A percentile compares a stretch with the other conserved stretches of the same genome.
phyloP scores from a whole-genome alignment of 768 basidiomycete species.

The Lactifluus rugatus region DNA sequence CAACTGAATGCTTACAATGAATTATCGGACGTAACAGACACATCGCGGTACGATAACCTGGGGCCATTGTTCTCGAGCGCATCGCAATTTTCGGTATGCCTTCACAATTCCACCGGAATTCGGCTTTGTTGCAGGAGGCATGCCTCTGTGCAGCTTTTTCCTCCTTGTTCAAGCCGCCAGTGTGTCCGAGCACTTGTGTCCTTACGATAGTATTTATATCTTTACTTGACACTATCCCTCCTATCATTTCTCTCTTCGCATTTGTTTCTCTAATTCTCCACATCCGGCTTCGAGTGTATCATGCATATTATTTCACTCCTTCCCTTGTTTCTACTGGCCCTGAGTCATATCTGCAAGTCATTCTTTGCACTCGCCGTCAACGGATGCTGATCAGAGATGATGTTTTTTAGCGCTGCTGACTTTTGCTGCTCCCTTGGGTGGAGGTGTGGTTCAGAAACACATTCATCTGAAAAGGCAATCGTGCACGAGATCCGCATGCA shows the following conservation, averaged over 20 bases:
- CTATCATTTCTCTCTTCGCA: not conserved
- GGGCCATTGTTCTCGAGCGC: not conserved
- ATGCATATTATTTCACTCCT: not conserved
- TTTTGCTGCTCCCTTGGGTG: not conserved
- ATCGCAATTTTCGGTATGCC: not conserved
- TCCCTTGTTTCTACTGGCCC: not conserved
- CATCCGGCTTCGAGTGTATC: not conserved
- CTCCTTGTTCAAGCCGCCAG: not conserved
- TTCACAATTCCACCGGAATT: not conserved
- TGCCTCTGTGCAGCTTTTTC: not conserved
- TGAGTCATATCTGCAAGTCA: conserved; percentile 1
- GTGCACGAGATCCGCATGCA: not conserved
- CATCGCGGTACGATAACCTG: not conserved
- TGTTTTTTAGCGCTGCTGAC: not conserved
- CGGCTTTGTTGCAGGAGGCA: not conserved
- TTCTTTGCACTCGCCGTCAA: not conserved
- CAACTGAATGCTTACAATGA: not conserved
- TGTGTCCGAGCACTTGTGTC: not conserved
- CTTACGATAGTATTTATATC: conserved; percentile 7
- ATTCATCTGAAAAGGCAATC: not conserved
- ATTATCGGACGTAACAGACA: not conserved
- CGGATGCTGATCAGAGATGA: not conserved
- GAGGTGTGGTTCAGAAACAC: not conserved
- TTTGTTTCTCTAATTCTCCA: not conserved
- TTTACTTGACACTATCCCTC: too few relatives aligned